phyloP scores from a whole-genome alignment of 331 rosid genomes.

The Pyrus hybrid region DNA sequence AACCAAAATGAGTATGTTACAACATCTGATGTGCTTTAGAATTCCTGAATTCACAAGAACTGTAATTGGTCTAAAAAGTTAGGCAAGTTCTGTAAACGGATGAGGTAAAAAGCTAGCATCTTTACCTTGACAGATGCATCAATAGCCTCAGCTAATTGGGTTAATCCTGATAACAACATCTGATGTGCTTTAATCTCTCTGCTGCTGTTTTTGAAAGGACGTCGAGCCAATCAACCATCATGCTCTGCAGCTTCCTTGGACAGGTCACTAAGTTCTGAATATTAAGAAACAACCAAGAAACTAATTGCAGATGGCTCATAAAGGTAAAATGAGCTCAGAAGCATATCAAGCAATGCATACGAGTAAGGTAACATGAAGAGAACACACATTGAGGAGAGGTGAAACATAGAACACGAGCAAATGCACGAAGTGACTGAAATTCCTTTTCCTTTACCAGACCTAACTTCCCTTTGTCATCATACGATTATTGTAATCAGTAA shows the following conservation, averaged over 20 bases:
- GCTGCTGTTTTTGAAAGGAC: conserved; percentile 37
- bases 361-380: background rate
- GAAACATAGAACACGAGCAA: conserved; percentile 64
- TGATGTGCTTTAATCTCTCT: conserved; percentile 68
- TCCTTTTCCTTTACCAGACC: conserved; percentile 53
- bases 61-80: too few species aligned
- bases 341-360: background rate
- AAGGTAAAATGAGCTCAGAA: background rate
- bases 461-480: conserved; percentile 49
- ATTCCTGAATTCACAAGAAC: too few species aligned
- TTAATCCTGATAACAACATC: conserved; percentile 39
- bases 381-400: conserved; percentile 45
- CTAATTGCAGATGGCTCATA: conserved; percentile 12
- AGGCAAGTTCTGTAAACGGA: too few species aligned
- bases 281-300: conserved; percentile 17
- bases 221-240: conserved; percentile 78
- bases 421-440: conserved; percentile 71
- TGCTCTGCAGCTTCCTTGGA: conserved; percentile 47
- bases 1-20: too few species aligned
- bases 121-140: conserved; percentile 41
- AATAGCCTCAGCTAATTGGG: conserved; percentile 34
- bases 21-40: background rate
- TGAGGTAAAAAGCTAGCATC: background rate
- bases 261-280: conserved; percentile 48
- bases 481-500: background rate